Base-by-base conservation (phyloP, 73 alveolate genomes). In the Uronychia setigera region DNA sequence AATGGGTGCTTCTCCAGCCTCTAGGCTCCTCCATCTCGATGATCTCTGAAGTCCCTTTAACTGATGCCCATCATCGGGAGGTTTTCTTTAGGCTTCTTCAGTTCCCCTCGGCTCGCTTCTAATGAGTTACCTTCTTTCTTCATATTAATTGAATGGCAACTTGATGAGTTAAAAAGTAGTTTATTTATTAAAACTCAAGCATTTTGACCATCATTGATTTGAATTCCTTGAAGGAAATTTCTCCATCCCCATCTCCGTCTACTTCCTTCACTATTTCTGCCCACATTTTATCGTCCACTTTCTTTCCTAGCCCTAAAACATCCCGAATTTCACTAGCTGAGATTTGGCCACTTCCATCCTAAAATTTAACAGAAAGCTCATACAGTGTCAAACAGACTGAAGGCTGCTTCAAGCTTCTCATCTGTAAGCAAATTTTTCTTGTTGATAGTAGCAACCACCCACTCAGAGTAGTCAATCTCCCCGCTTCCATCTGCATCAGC, bases 181-280 rank as follows among this genome's bases (percentile, higher is more conserved):
- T n/a, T n/a, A n/a, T n/a, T 83, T 87, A 82, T 33, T 67, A 35
- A 58, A 74, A 84, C 31, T 89, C 57, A 25, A 94, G 90, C 74
- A 86, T 91, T 35, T 76, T 81, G 97, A 94, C 89, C 96, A 94
- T 94, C 28, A 57, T 78, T 58, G n/a, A n/a, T n/a, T 84, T 91
- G 77, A 94, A 94, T 85, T 94, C 98, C 30, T 94, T 89, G 80
- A 85, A 95, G 91, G 83, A 80, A 34, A 95, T 93, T n/a, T 93
- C 97, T 0, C 98, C 98, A 82, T 93, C 96, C 79, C 96, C 96
- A 91, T 95, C 92, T 33, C 58, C 60, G 80, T 95, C 98, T 33
- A 95, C 95, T 75, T 95, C 97, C 78, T 82, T 77, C 58, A 95
- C 87, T 74, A 95, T 90, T 35, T 93, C 92, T 78, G 87, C 87